Conservation (phyloP, 176 grass and related monocot species). For the Bolboschoenus planiculmis region DNA sequence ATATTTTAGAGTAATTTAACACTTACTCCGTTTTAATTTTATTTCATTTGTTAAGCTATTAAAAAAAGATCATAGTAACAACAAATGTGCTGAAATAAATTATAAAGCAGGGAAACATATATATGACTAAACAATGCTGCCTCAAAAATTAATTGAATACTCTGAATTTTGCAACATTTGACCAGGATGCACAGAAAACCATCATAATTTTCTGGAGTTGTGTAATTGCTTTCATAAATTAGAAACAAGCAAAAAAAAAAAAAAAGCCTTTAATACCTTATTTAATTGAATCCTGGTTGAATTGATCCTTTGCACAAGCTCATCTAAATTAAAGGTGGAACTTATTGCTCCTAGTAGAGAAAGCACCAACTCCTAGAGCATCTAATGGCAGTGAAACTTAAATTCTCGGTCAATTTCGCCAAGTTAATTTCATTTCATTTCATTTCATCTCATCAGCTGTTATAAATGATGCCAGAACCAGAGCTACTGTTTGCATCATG, state of each 20-base stretch:
- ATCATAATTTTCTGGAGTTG: neutral
- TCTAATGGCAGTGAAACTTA: constrained; percentile 15
- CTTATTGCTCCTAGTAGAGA: neutral
- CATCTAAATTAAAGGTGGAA: neutral
- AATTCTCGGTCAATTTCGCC: neutral
- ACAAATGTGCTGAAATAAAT: no score
- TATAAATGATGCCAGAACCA: constrained; percentile 18
- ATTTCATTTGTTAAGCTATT: no score
- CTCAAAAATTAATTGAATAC: neutral
- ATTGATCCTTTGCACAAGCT: no score
- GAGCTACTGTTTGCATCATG: neutral
- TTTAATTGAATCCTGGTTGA: neutral
- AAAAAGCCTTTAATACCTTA: neutral
- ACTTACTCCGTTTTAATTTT: no score
- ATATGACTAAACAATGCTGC: neutral
- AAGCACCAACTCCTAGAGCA: constrained; percentile 12
- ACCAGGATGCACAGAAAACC: neutral
- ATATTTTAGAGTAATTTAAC: no score
- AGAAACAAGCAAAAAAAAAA: neutral
- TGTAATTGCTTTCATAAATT: neutral
- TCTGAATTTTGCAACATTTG: neutral
- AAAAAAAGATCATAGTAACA: no score
- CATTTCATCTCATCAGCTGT: neutral
- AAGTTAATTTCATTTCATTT: no score
- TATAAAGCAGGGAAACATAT: neutral